Conservation (phyloP, 129 eudicot genomes). For the Helichrysum umbraculigerum region DNA sequence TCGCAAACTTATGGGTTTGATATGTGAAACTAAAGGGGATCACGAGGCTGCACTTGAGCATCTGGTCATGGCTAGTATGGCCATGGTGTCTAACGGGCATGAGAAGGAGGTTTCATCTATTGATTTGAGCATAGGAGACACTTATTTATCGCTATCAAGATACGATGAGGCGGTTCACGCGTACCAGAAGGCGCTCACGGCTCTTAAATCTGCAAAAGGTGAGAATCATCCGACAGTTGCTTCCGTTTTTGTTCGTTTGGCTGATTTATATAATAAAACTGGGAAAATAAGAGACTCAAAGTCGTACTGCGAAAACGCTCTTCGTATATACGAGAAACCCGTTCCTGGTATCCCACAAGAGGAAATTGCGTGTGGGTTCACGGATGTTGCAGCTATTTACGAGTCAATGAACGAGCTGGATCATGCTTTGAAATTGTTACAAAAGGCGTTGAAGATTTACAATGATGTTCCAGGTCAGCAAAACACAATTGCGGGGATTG, state of each 20-base stretch:
- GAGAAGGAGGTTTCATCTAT: constrained; percentile 76
- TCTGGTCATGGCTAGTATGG: constrained; percentile 87
- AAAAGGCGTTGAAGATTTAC: constrained; percentile 74
- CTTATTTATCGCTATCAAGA: constrained; percentile 60
- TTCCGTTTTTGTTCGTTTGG: constrained; percentile 76
- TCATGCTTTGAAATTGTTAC: constrained; percentile 64
- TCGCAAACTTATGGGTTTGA: constrained; percentile 80
- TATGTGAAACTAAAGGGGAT: constrained; percentile 79
- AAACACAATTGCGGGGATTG: constrained; percentile 76
- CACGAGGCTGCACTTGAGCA: constrained; percentile 87
- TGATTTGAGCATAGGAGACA: constrained; percentile 84
- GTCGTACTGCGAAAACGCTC: constrained; percentile 79
- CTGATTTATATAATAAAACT: constrained; percentile 69
- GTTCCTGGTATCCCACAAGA: constrained; percentile 70
- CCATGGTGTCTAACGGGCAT: constrained; percentile 83
- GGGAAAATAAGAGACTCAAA: constrained; percentile 75
- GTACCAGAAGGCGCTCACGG: constrained; percentile 73
- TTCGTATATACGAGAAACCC: constrained; percentile 68
- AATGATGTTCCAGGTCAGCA: constrained; percentile 80
- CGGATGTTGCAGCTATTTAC: constrained; percentile 76
- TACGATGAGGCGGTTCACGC: constrained; percentile 86
- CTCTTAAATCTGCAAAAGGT: constrained; percentile 60
- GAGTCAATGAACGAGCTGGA: constrained; percentile 88
- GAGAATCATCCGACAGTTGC: constrained; percentile 84
- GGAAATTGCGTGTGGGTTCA: constrained; percentile 76